Conservation (phyloP, 1,284 basidiomycete species). For the Rhodofomes roseus region DNA sequence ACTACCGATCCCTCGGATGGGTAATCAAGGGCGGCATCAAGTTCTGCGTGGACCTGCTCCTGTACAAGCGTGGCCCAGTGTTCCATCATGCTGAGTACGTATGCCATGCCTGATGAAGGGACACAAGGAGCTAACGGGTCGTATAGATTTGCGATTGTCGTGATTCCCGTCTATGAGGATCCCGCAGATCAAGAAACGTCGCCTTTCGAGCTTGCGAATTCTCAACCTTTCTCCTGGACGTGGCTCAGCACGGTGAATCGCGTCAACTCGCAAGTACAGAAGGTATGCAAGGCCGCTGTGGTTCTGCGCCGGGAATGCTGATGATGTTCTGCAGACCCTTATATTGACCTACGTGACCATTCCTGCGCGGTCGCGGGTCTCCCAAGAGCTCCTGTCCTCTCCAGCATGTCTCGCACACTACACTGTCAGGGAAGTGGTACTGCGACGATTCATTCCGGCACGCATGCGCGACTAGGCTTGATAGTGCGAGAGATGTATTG, state of each 20-base stretch:
- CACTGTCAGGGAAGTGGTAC: constrained; percentile 79
- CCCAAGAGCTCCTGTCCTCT: constrained; percentile 50
- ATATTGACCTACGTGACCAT: constrained; percentile 90
- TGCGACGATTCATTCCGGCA: constrained; percentile 87
- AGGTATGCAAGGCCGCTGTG: constrained; percentile 46
- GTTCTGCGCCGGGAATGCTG: not conserved
- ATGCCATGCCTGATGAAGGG: not conserved
- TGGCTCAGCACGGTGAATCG: constrained; percentile 98
- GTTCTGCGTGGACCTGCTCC: constrained; percentile 93
- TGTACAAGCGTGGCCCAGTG: constrained; percentile 94
- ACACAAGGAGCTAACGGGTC: not conserved
- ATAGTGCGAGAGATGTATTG: not conserved
- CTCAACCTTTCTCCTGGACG: constrained; percentile 83
- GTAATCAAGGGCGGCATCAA: constrained; percentile 95
- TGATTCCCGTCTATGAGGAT: constrained; percentile 89
- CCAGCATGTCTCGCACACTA: constrained; percentile 74
- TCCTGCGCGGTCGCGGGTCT: constrained; percentile 61
- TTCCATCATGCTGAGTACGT: constrained; percentile 93
- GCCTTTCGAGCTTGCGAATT: constrained; percentile 58
- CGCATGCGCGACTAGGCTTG: constrained; percentile 79
- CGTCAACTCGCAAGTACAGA: constrained; percentile 96
- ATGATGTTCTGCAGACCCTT: constrained; percentile 64
- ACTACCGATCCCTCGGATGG: constrained; percentile 98
- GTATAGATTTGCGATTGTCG: constrained; percentile 85
- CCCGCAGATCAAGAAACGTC: constrained; percentile 63